Evolutionary conservation across 2,329 filamentous ascomycete genomes (phyloP), one percentile per base, ranked within the genome.

Genomic region (Xylariaceae sp.): DNA sequence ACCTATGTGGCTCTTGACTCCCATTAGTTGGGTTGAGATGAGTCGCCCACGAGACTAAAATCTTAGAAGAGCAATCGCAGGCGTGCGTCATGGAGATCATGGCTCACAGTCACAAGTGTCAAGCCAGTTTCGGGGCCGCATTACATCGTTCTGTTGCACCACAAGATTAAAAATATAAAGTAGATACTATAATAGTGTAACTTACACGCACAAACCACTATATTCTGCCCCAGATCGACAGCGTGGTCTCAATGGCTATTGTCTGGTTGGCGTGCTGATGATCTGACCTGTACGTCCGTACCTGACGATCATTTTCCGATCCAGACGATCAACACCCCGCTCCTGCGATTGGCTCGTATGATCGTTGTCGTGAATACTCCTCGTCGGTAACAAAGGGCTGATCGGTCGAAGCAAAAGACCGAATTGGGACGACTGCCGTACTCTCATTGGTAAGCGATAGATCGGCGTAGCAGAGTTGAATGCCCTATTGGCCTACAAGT

Each of bases 381-480:
- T 45, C 34, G 49, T 13, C 16, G 26, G 47, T 49, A 42, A 26
- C 49, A 26, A 45, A 18, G 22, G 36, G 30, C 39, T 13, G 37
- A 46, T 50, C 44, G 29, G 47, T 55, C 50, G 54, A 49, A 37
- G 15, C 36, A 37, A 9, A 18, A 4, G 15, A 16, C 36, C n/a
- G n/a, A 37, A 18, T 60, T 48, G 40, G 58, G 58, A 60, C 49
- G 37, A 18, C 53, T 53, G 56, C 53, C 32, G 49, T 40, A 18
- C 53, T 55, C 40, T 49, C 29, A 60, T 58, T 60, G 56, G 58
- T 49, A 49, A 55, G 49, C 19, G 29, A 15, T n/a, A 26, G 47
- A 26, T 48, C 34, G 51, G 47, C 12, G 19, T n/a, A 9, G 45
- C 29, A 21, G 13, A 8, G 26, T 4, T 26, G 26, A 26, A 8